Base-by-base conservation (phyloP, 495 filamentous ascomycete genomes). In the Apiosordaria backusii region DNA sequence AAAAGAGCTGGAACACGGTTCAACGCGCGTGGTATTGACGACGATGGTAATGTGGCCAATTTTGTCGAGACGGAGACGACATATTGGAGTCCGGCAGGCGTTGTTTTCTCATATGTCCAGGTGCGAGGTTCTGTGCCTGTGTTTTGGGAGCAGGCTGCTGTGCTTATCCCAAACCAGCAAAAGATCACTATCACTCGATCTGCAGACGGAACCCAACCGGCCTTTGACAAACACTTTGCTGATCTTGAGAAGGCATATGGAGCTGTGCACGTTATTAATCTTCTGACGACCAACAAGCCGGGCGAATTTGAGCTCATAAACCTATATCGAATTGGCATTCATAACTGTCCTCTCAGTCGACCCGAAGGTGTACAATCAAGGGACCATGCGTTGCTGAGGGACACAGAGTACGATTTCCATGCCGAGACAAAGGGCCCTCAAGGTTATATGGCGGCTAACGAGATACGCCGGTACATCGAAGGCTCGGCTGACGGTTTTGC, bases 41-140 rank as follows among this genome's bases (percentile, higher is more conserved):
- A 99, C 78, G 93, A 98, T 72, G 95, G 95, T 16, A 89, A 98
- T 74, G 96, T 97, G 19, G 93, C 96, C 45, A 98, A 98, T 74
- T 97, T 85, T 70, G 86, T 88, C 22, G 86, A 88, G 70, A 87
- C 85, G 6, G 86, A 88, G 73, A 87, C 85, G 1, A 83, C 84
- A 65, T 92, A 84, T 71, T 96, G 90, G 89, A 88, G 87, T 64
- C 89, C 87, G 0, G 84, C 88, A 7, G 84, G 84, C 6, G 79
- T 96, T 26, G 88, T 90, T 45, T 98, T 98, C 74, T 98, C 96
- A 9, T 99, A 98, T 75, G 92, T 87, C 21, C 95, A 99, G 75
- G 85, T 95, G 45, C 84, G 95, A 65, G 95, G 95, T 54, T 97
- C 92, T 4, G 91, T 99, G 21, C 95, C 95, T 0, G 83, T 98